Conservation (phyloP, 2,329 filamentous ascomycete genomes). For the Sclerotinia sclerotiorum region DNA sequence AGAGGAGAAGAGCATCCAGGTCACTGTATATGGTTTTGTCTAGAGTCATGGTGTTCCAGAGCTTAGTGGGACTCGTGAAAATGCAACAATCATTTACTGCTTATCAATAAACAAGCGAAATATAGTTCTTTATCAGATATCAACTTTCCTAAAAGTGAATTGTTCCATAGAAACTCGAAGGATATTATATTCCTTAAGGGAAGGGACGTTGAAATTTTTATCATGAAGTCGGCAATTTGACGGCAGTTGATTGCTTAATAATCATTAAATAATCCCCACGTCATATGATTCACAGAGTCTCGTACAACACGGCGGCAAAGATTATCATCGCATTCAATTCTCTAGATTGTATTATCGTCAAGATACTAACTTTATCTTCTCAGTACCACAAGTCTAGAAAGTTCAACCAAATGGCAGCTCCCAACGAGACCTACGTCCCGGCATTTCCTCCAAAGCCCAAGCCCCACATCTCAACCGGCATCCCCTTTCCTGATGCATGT, state of each 20-base stretch:
- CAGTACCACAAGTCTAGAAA: not conserved
- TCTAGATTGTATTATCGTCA: not conserved
- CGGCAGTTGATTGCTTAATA: constrained; percentile 8
- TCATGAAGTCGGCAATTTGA: not conserved
- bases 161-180: not conserved
- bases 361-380: not conserved
- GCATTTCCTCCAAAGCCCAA: constrained; percentile 24
- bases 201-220: not conserved
- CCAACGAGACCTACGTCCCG: constrained; percentile 56
- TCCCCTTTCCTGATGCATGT: constrained; percentile 26
- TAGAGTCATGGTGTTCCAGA: not conserved
- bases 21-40: not conserved
- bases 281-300: not conserved
- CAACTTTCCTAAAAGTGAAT: not conserved
- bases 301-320: not conserved
- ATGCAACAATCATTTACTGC: not conserved
- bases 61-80: not conserved
- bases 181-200: not conserved
- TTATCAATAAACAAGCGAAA: not conserved
- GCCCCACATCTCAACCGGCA: constrained; percentile 25
- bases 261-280: not conserved
- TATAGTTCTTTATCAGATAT: not conserved
- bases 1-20: not conserved
- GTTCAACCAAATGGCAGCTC: not conserved
- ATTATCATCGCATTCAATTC: not conserved